Percentiles rank a stretch among this genome's conserved stretches.
These are phyloP conservation scores for Microbotryum intermedium DNA, from an alignment of 1,284 basidiomycete genomes.

Conservation along the genomic window DNA sequence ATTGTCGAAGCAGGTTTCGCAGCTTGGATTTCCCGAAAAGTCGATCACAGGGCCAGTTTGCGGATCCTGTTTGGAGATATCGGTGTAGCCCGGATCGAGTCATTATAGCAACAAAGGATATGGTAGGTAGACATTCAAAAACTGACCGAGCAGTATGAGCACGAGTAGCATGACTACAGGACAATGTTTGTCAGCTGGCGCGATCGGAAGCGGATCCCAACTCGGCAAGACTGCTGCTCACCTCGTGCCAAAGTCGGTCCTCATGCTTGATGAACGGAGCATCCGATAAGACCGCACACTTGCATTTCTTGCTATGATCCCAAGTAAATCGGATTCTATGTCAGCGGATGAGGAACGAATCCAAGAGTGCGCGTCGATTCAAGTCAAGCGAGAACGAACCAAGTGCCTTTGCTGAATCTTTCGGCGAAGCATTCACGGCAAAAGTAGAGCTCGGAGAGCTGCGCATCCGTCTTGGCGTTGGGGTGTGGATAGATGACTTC, in stretches of 20 bases:
- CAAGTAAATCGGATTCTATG: neutral
- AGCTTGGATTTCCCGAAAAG: conserved; percentile 14
- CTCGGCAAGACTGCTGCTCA: neutral
- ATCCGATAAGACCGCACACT: conserved; percentile 20
- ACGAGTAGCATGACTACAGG: conserved; percentile 18
- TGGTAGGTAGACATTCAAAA: too few relatives aligned
- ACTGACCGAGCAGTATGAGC: conserved; percentile 18
- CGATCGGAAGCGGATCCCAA: neutral
- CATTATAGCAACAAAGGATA: neutral
- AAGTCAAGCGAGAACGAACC: conserved; percentile 1
- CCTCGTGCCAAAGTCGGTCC: conserved; percentile 18
- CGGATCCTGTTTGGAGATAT: conserved; percentile 1
- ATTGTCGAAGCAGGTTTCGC: conserved; percentile 27
- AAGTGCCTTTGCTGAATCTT: conserved; percentile 18
- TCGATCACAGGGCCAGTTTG: conserved; percentile 8
- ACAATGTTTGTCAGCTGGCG: neutral
- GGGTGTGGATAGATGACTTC: conserved; percentile 28
- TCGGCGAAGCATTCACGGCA: conserved; percentile 25
- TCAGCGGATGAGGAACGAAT: too few relatives aligned
- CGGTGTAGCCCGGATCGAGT: neutral
- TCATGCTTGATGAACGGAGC: conserved; percentile 21
- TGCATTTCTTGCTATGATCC: conserved; percentile 19
- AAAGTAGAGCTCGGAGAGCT: conserved; percentile 16
- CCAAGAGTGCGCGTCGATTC: neutral
- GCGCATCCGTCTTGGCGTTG: conserved; percentile 2